Base-by-base conservation (phyloP, 768 basidiomycete species). In the Saitozyma podzolica region DNA sequence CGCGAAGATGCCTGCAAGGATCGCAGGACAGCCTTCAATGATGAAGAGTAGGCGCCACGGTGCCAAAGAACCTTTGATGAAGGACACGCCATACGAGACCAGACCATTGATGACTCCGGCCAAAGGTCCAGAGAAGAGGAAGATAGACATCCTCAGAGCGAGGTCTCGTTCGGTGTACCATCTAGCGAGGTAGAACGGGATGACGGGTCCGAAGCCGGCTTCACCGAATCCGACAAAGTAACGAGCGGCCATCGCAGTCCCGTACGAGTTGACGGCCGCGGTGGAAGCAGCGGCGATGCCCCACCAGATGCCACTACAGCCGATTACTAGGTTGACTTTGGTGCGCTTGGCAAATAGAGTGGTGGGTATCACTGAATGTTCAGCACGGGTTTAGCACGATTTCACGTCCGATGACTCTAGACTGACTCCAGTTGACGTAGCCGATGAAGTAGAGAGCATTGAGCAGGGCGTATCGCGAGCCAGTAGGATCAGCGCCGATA, bases 401-500 rank as follows among this genome's bases (percentile, higher is more conserved):
- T 29, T 29, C 29, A 29, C 2, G 29, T 29, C 29, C 29, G 29
- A 29, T 29, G 29, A 5, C 29, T 2, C 29, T 2, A 29, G 56
- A 57, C 63, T 61, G 45, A 60, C 63, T 40, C 19, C 54, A 64
- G 40, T 50, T 19, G 4, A 50, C 58, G 48, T 64, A 64, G 20
- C 53, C 47, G 14, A 64, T 51, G 49, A 62, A 61, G 48, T 65
- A 62, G 8, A 41, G 20, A 1, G 45, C 54, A 39, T 61, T 61
- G 40, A 65, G 49, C 6, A 62, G 51, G 14, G 64, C 64, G 40
- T 62, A 65, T 40, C 62, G 56, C 37, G 43, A 40, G 19, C 64
- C 64, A 2, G 55, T 42, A 3, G 55, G 59, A 39, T 66, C 61
- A 8, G 29, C 49, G 8, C 64, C 64, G 16, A 66, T 16, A 0